A percentile compares a stretch with the other conserved stretches of the same genome.
Evolutionary conservation across 1,139 yeast species (phyloP).

Genomic region (Pichia sp.): DNA sequence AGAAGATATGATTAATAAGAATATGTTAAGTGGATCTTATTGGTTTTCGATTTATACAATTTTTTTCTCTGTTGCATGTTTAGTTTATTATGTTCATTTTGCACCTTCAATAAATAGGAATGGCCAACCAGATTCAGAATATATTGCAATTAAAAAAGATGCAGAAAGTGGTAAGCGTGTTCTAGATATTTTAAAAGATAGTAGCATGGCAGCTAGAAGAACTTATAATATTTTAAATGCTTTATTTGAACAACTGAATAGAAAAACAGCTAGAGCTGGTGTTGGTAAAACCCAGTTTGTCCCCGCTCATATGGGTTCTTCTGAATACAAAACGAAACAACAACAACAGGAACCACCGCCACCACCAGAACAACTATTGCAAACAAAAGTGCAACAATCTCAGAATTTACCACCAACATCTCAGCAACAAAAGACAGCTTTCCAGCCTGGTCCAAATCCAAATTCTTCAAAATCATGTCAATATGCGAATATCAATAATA

Average conservation of each 20-base stretch:
- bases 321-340: slow-evolving; percentile 18
- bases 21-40: slow-evolving; percentile 77
- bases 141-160: slow-evolving; percentile 57
- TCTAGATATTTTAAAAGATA: slow-evolving; percentile 62
- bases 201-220: slow-evolving; percentile 71
- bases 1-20: slow-evolving; percentile 70
- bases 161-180: slow-evolving; percentile 79
- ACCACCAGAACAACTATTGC: neutral
- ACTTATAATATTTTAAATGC: slow-evolving; percentile 76
- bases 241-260: slow-evolving; percentile 73
- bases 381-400: neutral
- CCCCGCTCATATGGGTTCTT: slow-evolving; percentile 26
- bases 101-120: slow-evolving; percentile 46
- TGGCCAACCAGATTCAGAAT: slow-evolving; percentile 54
- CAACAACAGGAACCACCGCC: neutral
- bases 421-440: too few species aligned
- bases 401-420: too few species aligned
- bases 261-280: slow-evolving; percentile 46
- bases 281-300: slow-evolving; percentile 21
- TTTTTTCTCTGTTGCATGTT: slow-evolving; percentile 86
- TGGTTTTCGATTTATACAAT: slow-evolving; percentile 92
- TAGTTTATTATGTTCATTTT: slow-evolving; percentile 80
- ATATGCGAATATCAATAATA: too few species aligned
- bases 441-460: too few species aligned
- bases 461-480: too few species aligned